Evolutionary conservation across 352 stramenopile species (phyloP).

Genomic region (Pythium rhizo-oryzae): DNA sequence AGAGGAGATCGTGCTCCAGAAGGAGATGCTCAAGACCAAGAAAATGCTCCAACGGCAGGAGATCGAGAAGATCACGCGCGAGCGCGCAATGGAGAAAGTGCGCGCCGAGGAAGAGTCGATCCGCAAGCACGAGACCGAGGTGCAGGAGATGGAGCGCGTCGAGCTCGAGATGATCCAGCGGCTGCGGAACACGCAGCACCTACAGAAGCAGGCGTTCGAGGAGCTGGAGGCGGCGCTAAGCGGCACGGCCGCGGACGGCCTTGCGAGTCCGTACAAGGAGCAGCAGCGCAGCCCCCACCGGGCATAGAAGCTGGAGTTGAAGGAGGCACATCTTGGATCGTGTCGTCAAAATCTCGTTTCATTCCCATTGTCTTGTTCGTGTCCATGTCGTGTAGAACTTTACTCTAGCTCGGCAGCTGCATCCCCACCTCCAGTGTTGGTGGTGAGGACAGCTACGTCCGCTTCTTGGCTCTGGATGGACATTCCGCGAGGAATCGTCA

Average conservation of each 20-base stretch:
- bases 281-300: slow-evolving; percentile 26
- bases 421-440: no score
- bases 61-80: slow-evolving; percentile 69
- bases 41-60: slow-evolving; percentile 72
- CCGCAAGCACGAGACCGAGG: slow-evolving; percentile 60
- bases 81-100: slow-evolving; percentile 65
- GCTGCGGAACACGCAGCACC: slow-evolving; percentile 80
- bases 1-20: slow-evolving; percentile 69
- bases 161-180: slow-evolving; percentile 84
- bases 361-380: no score
- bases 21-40: slow-evolving; percentile 66
- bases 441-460: no score
- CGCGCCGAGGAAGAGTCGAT: slow-evolving; percentile 64
- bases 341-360: background rate
- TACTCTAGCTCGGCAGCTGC: no score
- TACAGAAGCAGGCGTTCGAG: slow-evolving; percentile 86
- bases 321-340: background rate
- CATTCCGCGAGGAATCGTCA: no score
- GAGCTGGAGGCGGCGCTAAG: slow-evolving; percentile 80
- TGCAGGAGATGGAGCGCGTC: slow-evolving; percentile 82
- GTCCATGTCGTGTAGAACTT: no score
- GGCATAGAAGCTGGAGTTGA: background rate
- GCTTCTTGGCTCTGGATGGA: no score
- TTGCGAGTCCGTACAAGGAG: slow-evolving; percentile 38
- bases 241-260: slow-evolving; percentile 26